phyloP scores from a whole-genome alignment of 2,329 filamentous ascomycete species.

The Curvularia spicifera region DNA sequence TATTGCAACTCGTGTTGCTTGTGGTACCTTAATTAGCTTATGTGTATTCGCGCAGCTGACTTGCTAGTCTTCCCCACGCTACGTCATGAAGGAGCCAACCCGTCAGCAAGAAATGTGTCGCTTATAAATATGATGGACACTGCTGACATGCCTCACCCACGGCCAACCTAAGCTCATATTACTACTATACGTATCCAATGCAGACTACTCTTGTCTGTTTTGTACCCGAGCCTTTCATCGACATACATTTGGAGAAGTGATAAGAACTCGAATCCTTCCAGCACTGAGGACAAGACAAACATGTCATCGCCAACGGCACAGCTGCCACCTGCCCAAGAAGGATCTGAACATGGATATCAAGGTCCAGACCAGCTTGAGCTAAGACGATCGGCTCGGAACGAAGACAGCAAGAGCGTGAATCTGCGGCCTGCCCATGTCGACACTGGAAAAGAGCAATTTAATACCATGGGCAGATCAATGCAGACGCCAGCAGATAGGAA shows the following conservation, averaged over 20 bases:
- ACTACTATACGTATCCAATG: not conserved
- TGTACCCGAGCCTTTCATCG: not conserved
- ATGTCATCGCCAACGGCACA: conserved; percentile 1
- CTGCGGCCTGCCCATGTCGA: not conserved
- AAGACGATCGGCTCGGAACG: not conserved
- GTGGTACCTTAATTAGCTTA: not conserved
- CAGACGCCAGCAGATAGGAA: not conserved
- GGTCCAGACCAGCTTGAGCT: conserved; percentile 1
- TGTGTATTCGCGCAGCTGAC: not conserved
- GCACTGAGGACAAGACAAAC: conserved; percentile 1
- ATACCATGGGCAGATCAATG: not conserved
- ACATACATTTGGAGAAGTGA: not conserved
- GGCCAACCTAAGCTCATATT: not conserved
- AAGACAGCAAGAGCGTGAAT: not conserved
- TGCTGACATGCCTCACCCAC: not conserved
- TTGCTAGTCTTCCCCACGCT: not conserved
- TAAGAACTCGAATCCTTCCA: not conserved
- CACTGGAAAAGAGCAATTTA: conserved; percentile 1
- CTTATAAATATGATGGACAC: not conserved
- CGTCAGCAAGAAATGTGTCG: not conserved
- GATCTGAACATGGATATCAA: not conserved
- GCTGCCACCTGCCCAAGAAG: not conserved
- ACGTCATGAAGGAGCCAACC: not conserved
- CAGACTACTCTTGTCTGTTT: not conserved
- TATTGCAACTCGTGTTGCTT: not conserved